These are phyloP conservation scores for Lecanicillium sp. DNA, from an alignment of 2,329 filamentous ascomycete genomes.

Conservation along the genomic window DNA sequence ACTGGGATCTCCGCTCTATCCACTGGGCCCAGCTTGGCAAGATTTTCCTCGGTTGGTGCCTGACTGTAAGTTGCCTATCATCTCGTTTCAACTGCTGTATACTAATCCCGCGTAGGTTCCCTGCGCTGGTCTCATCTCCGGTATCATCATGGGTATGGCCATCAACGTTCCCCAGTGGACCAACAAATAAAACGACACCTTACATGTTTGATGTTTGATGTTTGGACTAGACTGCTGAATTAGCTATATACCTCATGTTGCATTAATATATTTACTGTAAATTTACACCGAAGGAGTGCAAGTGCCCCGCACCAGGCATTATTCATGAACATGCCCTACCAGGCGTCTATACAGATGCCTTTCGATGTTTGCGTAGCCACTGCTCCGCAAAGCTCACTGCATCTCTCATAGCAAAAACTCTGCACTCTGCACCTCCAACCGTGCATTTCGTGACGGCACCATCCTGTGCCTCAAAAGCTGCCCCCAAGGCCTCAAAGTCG, in stretches of 20 bases:
- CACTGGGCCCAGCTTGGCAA: conserved; percentile 17
- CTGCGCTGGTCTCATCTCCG: conserved; percentile 15
- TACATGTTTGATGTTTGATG: too few relatives aligned
- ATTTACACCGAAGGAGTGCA: too few relatives aligned
- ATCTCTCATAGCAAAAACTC: neutral
- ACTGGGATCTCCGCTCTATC: conserved; percentile 13
- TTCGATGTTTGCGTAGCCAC: neutral
- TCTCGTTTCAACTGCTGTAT: too few relatives aligned
- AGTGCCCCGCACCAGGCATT: too few relatives aligned
- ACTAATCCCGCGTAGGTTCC: too few relatives aligned
- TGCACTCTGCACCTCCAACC: neutral
- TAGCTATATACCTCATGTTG: too few relatives aligned
- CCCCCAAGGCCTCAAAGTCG: conserved; percentile 13
- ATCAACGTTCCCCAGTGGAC: conserved; percentile 15
- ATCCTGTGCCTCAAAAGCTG: conserved; percentile 1
- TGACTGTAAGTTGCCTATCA: too few relatives aligned
- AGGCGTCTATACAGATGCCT: neutral
- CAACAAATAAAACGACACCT: neutral
- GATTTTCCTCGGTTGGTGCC: conserved; percentile 18
- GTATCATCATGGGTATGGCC: conserved; percentile 16
- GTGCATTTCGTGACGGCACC: neutral
- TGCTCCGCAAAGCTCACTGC: neutral
- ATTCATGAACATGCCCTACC: too few relatives aligned
- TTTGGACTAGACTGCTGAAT: too few relatives aligned
- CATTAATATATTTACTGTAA: too few relatives aligned